These are phyloP conservation scores for Pterulicium gracile DNA, from an alignment of 1,284 basidiomycete genomes.

Conservation along the genomic window DNA sequence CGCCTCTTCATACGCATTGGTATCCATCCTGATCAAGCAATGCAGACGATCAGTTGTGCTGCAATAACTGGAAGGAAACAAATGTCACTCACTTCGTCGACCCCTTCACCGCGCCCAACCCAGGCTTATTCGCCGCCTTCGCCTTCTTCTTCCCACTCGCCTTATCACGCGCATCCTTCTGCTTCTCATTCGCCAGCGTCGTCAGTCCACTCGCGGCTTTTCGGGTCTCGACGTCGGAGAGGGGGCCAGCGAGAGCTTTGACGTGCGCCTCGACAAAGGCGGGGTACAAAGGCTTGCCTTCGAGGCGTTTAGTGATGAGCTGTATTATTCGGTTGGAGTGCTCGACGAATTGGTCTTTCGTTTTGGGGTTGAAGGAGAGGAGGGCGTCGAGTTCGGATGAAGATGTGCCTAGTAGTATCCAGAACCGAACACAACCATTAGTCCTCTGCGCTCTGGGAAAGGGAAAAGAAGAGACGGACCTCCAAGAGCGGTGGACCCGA, in stretches of 20 bases:
- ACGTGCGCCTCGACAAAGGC: slow-evolving; percentile 76
- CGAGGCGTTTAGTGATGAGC: slow-evolving; percentile 64
- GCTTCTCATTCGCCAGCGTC: slow-evolving; percentile 87
- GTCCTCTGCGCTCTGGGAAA: too few relatives aligned
- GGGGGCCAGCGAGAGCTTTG: slow-evolving; percentile 58
- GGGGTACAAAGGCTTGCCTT: slow-evolving; percentile 71
- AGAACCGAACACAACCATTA: too few relatives aligned
- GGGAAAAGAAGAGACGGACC: slow-evolving; percentile 30
- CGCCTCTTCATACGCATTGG: slow-evolving; percentile 72
- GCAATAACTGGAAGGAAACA: slow-evolving; percentile 3
- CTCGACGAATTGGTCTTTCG: slow-evolving; percentile 75
- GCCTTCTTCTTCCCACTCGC: slow-evolving; percentile 84
- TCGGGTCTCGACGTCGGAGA: slow-evolving; percentile 82
- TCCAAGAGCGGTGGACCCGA: slow-evolving; percentile 62
- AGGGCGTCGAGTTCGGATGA: slow-evolving; percentile 60
- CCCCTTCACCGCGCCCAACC: slow-evolving; percentile 60
- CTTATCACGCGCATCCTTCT: slow-evolving; percentile 80
- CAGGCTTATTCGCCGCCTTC: slow-evolving; percentile 61
- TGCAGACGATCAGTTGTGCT: slow-evolving; percentile 10
- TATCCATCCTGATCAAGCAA: slow-evolving; percentile 51
- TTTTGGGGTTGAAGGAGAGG: slow-evolving; percentile 65
- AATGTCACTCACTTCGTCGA: slow-evolving; percentile 42
- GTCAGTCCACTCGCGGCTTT: slow-evolving; percentile 78
- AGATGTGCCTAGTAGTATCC: slow-evolving; percentile 41
- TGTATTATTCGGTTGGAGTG: slow-evolving; percentile 68